Percentiles rank a stretch among this genome's conserved stretches.
Conservation (phyloP, 805 yeast species). For the Suhomyces emberorum region DNA sequence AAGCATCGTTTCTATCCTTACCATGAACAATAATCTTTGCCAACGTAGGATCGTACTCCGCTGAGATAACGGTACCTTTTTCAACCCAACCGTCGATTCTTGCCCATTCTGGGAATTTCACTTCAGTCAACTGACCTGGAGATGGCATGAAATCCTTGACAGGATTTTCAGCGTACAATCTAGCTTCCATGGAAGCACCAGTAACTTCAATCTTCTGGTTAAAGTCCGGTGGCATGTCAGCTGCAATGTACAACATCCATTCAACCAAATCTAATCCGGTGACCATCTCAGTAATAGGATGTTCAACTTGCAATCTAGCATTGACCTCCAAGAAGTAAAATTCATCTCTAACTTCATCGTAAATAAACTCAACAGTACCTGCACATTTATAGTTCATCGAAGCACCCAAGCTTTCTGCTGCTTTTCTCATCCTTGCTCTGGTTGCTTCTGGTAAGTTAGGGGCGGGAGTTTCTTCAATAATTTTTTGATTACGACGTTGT, state of each 20-base stretch:
- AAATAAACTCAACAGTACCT: slow-evolving; percentile 95
- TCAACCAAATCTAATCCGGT: slow-evolving; percentile 94
- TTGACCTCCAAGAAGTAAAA: slow-evolving; percentile 95
- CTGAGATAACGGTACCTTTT: slow-evolving; percentile 81
- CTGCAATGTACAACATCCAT: slow-evolving; percentile 94
- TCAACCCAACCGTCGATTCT: slow-evolving; percentile 93
- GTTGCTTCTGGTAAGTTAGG: slow-evolving; percentile 85
- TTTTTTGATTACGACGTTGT: slow-evolving; percentile 95
- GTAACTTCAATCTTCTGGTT: slow-evolving; percentile 51
- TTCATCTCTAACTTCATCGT: slow-evolving; percentile 80
- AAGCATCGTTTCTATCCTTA: slow-evolving; percentile 79
- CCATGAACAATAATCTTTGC: slow-evolving; percentile 97
- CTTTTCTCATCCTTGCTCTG: slow-evolving; percentile 67
- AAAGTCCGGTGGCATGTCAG: slow-evolving; percentile 83
- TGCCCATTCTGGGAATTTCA: slow-evolving; percentile 84
- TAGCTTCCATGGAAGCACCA: slow-evolving; percentile 96
- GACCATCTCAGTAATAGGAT: slow-evolving; percentile 93
- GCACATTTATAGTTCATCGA: slow-evolving; percentile 91
- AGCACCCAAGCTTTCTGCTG: slow-evolving; percentile 81
- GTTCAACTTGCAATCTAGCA: slow-evolving; percentile 96
- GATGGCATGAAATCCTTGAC: slow-evolving; percentile 93
- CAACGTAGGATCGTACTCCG: slow-evolving; percentile 94
- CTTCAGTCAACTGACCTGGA: slow-evolving; percentile 89
- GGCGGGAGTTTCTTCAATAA: slow-evolving; percentile 97
- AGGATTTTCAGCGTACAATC: slow-evolving; percentile 96